Percentiles rank a stretch among this genome's conserved stretches.
phyloP scores from a whole-genome alignment of 176 grass and related monocot genomes.

The Musa beccarii region DNA sequence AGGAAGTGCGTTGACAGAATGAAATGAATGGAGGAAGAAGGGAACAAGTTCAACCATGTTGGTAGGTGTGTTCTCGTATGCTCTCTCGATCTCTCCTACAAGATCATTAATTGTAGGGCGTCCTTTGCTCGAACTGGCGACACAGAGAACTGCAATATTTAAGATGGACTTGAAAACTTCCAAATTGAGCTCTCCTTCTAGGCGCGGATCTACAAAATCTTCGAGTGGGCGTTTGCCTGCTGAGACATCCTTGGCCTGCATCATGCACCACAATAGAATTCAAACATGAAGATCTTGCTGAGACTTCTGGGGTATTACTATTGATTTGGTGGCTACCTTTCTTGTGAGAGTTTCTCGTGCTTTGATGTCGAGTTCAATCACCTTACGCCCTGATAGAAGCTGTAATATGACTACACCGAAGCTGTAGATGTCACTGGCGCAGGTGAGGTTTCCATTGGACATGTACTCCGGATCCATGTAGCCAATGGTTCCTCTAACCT shows the following conservation, averaged over 20 bases:
- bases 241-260: constrained; percentile 48
- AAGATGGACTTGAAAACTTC: constrained; percentile 42
- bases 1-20: too few species aligned
- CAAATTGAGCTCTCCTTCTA: constrained; percentile 39
- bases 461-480: constrained; percentile 77
- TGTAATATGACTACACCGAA: constrained; percentile 54
- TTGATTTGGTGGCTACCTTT: constrained; percentile 24
- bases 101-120: constrained; percentile 44
- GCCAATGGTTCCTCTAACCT: constrained; percentile 57
- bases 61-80: constrained; percentile 22
- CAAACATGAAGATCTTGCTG: too few species aligned
- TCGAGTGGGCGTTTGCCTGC: constrained; percentile 34
- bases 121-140: constrained; percentile 40
- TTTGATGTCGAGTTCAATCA: constrained; percentile 52
- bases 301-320: too few species aligned
- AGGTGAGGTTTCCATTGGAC: constrained; percentile 45
- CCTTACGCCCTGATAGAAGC: constrained; percentile 53
- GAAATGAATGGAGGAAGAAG: too few species aligned
- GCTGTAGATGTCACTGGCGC: constrained; percentile 54
- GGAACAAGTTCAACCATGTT: constrained; percentile 22
- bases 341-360: constrained; percentile 48
- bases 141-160: constrained; percentile 37
- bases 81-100: constrained; percentile 43
- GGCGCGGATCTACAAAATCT: constrained; percentile 39
- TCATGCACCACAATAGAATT: background rate